phyloP scores from a whole-genome alignment of 352 stramenopile species.

The Albugo candida region DNA sequence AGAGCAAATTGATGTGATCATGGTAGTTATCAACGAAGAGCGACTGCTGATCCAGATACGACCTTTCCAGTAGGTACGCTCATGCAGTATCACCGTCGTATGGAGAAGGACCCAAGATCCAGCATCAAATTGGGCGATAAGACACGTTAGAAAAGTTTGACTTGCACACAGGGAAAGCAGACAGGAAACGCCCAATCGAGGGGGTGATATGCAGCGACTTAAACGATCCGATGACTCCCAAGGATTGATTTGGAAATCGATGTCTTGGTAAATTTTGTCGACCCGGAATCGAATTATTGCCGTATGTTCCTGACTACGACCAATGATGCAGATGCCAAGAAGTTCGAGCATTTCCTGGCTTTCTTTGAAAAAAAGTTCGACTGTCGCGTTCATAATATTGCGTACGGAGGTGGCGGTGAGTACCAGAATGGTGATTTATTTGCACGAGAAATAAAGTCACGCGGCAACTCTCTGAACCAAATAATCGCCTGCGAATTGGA shows the following conservation, averaged over 20 bases:
- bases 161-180: not conserved
- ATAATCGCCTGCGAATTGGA: too few relatives aligned
- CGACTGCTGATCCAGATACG: not conserved
- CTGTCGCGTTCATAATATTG: not conserved
- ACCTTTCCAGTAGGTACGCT: not conserved
- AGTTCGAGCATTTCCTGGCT: not conserved
- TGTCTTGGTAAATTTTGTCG: not conserved
- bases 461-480: not conserved
- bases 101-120: too few relatives aligned
- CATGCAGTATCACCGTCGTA: slow-evolving; percentile 1
- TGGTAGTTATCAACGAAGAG: too few relatives aligned
- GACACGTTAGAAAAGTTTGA: not conserved
- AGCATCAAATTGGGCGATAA: slow-evolving; percentile 1
- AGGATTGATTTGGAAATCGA: not conserved
- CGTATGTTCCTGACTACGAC: not conserved
- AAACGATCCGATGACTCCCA: not conserved
- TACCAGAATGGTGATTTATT: not conserved
- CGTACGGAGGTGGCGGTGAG: not conserved
- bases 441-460: not conserved
- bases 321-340: not conserved
- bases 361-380: not conserved
- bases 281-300: not conserved
- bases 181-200: not conserved
- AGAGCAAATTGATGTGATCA: too few relatives aligned
- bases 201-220: not conserved